phyloP scores from a whole-genome alignment of 2,329 filamentous ascomycete genomes.

The Stemphylium beticola region DNA sequence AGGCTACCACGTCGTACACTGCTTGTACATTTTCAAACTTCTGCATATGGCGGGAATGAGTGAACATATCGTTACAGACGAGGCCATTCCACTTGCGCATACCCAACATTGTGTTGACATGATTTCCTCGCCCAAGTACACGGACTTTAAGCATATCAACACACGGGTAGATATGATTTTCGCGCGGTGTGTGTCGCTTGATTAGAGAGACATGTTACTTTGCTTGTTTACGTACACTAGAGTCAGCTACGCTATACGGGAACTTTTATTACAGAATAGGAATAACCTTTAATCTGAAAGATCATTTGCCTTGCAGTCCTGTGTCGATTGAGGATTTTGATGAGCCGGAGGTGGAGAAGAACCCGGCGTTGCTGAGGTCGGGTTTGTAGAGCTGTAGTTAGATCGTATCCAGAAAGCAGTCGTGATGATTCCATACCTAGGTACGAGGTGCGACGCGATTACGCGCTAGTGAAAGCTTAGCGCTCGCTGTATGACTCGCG shows the following conservation, averaged over 20 bases:
- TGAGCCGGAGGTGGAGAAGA: no score
- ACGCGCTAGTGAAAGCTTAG: background rate
- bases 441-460: background rate
- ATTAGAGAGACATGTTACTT: background rate
- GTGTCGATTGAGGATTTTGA: no score
- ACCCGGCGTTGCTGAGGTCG: no score
- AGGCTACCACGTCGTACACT: background rate
- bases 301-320: no score
- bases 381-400: no score
- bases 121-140: background rate
- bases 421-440: no score
- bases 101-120: background rate
- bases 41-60: background rate
- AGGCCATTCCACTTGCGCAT: background rate
- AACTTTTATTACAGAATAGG: no score
- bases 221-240: background rate
- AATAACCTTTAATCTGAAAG: no score
- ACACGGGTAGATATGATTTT: background rate
- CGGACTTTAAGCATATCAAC: background rate
- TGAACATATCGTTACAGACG: background rate
- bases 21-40: background rate
- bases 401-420: no score
- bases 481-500: conserved; percentile 2
- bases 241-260: no score
- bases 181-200: background rate